Evolutionary conservation across 2,329 filamentous ascomycete species (phyloP).

Genomic region (Pleurostoma richardsiae): DNA sequence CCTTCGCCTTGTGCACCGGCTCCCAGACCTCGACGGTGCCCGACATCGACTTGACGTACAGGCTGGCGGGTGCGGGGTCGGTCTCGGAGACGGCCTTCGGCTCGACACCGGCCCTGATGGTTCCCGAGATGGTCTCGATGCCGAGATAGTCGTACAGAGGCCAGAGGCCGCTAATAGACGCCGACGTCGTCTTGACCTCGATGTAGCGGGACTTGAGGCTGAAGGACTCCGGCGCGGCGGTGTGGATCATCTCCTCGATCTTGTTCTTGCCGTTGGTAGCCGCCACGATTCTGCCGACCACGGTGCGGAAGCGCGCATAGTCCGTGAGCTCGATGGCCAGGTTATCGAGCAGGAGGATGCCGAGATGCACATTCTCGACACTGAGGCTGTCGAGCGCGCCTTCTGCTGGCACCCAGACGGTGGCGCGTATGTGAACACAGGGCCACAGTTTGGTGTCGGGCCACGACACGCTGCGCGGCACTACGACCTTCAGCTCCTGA

Average conservation of each 20-base stretch:
- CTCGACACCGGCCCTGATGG: constrained; percentile 31
- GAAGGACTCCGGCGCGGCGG: constrained; percentile 27
- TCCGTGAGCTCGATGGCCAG: constrained; percentile 27
- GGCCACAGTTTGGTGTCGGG: constrained; percentile 19
- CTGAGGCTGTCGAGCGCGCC: constrained; percentile 29
- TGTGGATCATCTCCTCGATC: constrained; percentile 13
- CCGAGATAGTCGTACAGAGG: constrained; percentile 43
- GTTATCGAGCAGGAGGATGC: constrained; percentile 32
- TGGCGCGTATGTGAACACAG: constrained; percentile 43
- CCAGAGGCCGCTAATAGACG: constrained; percentile 41
- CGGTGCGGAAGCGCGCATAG: constrained; percentile 24
- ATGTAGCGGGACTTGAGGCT: constrained; percentile 35
- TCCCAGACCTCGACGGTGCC: constrained; percentile 36
- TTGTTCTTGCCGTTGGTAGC: constrained; percentile 21
- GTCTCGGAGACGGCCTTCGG: constrained; percentile 31
- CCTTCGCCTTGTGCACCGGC: constrained; percentile 24
- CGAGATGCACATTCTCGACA: constrained; percentile 31
- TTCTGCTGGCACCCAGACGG: constrained; percentile 37
- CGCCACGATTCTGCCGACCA: constrained; percentile 31
- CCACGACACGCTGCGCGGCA: constrained; percentile 28
- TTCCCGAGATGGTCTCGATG: constrained; percentile 38
- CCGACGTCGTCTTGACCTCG: constrained; percentile 34
- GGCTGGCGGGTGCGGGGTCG: constrained; percentile 29
- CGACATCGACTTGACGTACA: constrained; percentile 36
- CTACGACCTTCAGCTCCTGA: constrained; percentile 33